Percentiles rank a stretch among this genome's conserved stretches.
These are phyloP conservation scores for Ganoderma boninense DNA, from an alignment of 1,284 basidiomycete species.

Conservation along the genomic window DNA sequence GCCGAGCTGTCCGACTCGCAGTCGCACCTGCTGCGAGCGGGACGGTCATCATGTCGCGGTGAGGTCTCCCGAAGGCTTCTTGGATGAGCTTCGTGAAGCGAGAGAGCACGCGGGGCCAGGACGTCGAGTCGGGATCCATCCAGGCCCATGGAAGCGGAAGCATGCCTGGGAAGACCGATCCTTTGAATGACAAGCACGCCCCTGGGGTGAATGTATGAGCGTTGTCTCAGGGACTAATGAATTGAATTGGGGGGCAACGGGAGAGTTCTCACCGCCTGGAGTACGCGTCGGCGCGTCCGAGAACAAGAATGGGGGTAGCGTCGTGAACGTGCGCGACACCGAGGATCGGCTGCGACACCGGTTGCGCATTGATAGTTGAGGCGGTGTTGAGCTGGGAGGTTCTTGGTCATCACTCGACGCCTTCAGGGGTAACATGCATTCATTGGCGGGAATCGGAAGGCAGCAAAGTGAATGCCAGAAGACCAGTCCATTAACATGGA, in stretches of 20 bases:
- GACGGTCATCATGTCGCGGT: not conserved
- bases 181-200: not conserved
- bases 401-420: not conserved
- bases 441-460: not conserved
- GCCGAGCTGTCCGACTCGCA: not conserved
- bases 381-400: not conserved
- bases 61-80: not conserved
- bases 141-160: slow-evolving; percentile 9
- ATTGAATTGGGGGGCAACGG: not conserved
- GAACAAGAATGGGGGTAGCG: not conserved
- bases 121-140: slow-evolving; percentile 8
- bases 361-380: not conserved
- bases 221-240: slow-evolving; percentile 3
- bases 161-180: slow-evolving; percentile 4
- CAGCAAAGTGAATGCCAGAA: not conserved
- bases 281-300: not conserved
- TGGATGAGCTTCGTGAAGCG: not conserved
- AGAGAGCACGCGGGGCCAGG: not conserved
- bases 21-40: not conserved
- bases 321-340: not conserved
- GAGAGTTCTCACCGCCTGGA: not conserved
- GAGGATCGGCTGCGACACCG: not conserved
- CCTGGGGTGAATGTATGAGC: not conserved
- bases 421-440: not conserved
- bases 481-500: not conserved